Conservation (phyloP, 495 filamentous ascomycete genomes). For the Patellaria atrata region DNA sequence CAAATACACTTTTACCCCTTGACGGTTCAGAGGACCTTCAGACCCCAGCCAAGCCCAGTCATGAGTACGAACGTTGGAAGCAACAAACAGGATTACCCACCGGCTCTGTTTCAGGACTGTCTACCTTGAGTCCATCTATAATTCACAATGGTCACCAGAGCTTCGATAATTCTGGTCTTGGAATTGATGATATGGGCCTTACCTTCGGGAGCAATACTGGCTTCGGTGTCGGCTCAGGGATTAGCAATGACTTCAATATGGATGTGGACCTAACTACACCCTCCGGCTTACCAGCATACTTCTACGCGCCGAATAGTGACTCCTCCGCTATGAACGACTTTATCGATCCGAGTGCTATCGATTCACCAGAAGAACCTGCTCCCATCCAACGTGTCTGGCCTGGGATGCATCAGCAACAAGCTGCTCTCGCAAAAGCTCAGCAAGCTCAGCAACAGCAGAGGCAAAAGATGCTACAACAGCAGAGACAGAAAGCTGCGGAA, state of each 20-base stretch:
- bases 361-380: conserved; percentile 38
- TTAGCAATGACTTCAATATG: conserved; percentile 34
- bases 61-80: conserved; percentile 81
- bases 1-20: conserved; percentile 15
- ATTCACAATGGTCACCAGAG: conserved; percentile 36
- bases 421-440: conserved; percentile 62
- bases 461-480: conserved; percentile 45
- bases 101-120: conserved; percentile 55
- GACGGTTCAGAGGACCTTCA: conserved; percentile 33
- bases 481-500: conserved; percentile 36
- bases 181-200: conserved; percentile 31
- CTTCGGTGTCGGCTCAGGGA: conserved; percentile 34
- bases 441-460: conserved; percentile 53
- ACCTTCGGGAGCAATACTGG: conserved; percentile 31
- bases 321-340: conserved; percentile 30
- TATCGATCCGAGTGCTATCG: conserved; percentile 57
- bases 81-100: conserved; percentile 83
- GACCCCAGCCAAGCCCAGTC: conserved; percentile 62
- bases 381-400: conserved; percentile 60
- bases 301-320: conserved; percentile 27
- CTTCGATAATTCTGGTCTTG: conserved; percentile 34
- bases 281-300: conserved; percentile 29
- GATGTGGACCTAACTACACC: conserved; percentile 44
- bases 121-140: conserved; percentile 49
- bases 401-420: conserved; percentile 84